Evolutionary conservation across 495 filamentous ascomycete genomes (phyloP).

Genomic region (Aspergillus biplanus): DNA sequence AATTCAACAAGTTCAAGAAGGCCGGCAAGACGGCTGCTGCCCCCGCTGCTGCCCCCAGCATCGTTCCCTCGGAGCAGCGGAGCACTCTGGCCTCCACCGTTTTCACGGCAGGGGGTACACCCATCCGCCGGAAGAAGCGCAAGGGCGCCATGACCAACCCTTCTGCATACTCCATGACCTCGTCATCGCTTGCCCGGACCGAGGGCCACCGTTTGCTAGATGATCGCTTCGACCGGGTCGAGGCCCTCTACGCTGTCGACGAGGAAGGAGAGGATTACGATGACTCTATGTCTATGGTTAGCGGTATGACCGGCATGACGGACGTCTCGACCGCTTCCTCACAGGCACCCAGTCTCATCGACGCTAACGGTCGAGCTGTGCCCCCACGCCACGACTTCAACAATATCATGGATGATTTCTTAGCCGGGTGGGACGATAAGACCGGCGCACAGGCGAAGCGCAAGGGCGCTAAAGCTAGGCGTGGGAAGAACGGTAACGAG

Average conservation of each 20-base stretch:
- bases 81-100: constrained; percentile 70
- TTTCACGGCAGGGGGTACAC: constrained; percentile 71
- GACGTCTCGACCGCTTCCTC: constrained; percentile 52
- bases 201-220: constrained; percentile 88
- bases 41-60: constrained; percentile 41
- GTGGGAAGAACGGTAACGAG: constrained; percentile 80
- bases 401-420: constrained; percentile 89
- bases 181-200: constrained; percentile 83
- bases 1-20: constrained; percentile 89
- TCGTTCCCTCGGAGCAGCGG: constrained; percentile 53
- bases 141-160: constrained; percentile 89
- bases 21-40: constrained; percentile 58
- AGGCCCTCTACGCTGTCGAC: constrained; percentile 80
- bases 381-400: constrained; percentile 76
- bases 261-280: constrained; percentile 63
- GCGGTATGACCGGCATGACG: constrained; percentile 53
- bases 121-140: constrained; percentile 81
- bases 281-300: constrained; percentile 56
- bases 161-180: constrained; percentile 95
- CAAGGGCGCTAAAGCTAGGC: constrained; percentile 55
- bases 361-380: constrained; percentile 45
- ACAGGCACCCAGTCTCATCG: constrained; percentile 48
- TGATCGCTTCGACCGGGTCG: constrained; percentile 86
- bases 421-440: constrained; percentile 61
- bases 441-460: constrained; percentile 76